Conservation (phyloP, 306 rosid species). For the Fragaria nilgerrensis region DNA sequence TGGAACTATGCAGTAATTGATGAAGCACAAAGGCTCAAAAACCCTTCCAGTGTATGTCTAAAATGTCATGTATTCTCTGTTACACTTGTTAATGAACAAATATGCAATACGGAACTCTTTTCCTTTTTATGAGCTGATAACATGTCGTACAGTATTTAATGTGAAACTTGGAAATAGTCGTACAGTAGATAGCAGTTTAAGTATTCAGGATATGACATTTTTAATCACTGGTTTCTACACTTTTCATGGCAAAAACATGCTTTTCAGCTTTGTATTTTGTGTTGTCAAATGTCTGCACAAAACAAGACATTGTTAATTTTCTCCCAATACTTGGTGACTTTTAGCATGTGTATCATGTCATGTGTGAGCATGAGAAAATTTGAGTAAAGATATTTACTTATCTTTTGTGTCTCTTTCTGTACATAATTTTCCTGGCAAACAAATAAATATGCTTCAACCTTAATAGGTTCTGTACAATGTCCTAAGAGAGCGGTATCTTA, state of each 20-base stretch:
- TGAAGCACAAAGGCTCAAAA: slow-evolving; percentile 97
- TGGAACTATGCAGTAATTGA: slow-evolving; percentile 88
- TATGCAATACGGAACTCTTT: background rate
- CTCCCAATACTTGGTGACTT: background rate
- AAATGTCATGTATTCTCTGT: slow-evolving; percentile 8
- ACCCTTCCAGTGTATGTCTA: slow-evolving; percentile 81
- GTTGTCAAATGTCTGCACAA: background rate
- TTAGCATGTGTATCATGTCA: background rate
- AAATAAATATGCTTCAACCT: slow-evolving; percentile 21
- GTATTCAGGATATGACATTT: background rate
- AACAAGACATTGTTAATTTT: background rate
- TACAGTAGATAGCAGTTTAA: background rate
- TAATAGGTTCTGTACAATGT: slow-evolving; percentile 76
- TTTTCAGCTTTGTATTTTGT: background rate
- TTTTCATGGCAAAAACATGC: background rate
- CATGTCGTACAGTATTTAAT: background rate
- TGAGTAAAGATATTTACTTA: background rate
- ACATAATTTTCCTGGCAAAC: slow-evolving; percentile 12
- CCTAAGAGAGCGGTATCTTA: slow-evolving; percentile 70
- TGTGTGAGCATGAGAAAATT: background rate
- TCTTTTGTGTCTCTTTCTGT: background rate
- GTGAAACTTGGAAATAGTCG: background rate
- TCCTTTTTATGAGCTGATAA: background rate
- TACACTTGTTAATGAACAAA: slow-evolving; percentile 5
- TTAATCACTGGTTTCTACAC: background rate